Percentiles rank a stretch among this genome's conserved stretches.
phyloP scores from a whole-genome alignment of 2,329 filamentous ascomycete genomes.

The Sporothrix curviconia region DNA sequence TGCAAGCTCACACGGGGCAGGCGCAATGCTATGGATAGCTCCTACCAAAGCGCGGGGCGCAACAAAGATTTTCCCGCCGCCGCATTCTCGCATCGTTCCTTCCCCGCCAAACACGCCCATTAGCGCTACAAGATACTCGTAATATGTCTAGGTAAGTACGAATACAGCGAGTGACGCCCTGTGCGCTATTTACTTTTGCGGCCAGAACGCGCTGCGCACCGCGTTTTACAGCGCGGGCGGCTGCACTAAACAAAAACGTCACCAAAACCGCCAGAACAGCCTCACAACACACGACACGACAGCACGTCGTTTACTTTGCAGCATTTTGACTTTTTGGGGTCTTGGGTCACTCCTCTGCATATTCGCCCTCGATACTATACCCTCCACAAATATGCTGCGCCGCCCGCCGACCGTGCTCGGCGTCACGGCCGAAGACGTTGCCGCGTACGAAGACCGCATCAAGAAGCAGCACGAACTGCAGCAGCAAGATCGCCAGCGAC shows the following conservation, averaged over 20 bases:
- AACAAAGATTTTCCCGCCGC: conserved; percentile 17
- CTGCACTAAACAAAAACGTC: no score
- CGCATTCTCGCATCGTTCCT: not conserved
- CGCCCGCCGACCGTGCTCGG: conserved; percentile 59
- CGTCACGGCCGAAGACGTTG: conserved; percentile 64
- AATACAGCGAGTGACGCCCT: not conserved
- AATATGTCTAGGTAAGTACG: not conserved
- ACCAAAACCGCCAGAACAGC: no score
- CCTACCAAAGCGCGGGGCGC: conserved; percentile 6
- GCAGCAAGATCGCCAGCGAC: conserved; percentile 3
- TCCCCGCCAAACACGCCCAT: not conserved
- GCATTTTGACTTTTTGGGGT: no score
- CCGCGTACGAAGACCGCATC: conserved; percentile 60
- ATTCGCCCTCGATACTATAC: no score
- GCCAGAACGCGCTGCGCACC: not conserved
- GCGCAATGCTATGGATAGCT: not conserved
- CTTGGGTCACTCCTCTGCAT: no score
- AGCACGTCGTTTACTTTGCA: no score
- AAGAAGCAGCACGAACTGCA: conserved; percentile 17
- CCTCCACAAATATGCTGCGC: conserved; percentile 30
- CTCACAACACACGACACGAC: no score
- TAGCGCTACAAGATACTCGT: no score
- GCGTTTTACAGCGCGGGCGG: no score
- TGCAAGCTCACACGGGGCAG: not conserved
- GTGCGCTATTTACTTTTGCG: conserved; percentile 10